These are phyloP conservation scores for Dryas integrifolia DNA, from an alignment of 331 rosid genomes.

Conservation along the genomic window DNA sequence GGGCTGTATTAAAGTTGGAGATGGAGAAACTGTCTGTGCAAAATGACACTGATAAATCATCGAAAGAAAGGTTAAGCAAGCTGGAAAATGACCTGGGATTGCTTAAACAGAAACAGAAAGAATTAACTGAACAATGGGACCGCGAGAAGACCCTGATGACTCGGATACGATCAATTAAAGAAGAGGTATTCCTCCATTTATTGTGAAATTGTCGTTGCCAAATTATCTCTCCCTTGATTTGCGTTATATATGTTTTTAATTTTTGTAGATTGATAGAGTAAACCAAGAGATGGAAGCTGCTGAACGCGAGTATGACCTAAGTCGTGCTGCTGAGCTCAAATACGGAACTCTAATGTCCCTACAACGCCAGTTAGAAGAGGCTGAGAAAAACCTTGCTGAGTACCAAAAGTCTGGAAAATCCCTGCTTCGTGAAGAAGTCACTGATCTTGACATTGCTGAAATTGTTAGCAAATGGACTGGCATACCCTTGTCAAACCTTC, in stretches of 20 bases:
- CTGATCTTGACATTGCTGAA: conserved; percentile 82
- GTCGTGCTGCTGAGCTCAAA: conserved; percentile 95
- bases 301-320: conserved; percentile 84
- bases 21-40: conserved; percentile 90
- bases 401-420: conserved; percentile 66
- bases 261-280: conserved; percentile 82
- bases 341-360: conserved; percentile 80
- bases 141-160: conserved; percentile 72
- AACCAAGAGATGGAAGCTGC: conserved; percentile 98
- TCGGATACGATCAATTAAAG: conserved; percentile 80
- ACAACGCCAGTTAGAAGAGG: conserved; percentile 74
- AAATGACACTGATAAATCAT: conserved; percentile 88
- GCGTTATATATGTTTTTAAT: not conserved
- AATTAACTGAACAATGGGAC: conserved; percentile 68
- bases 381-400: conserved; percentile 71
- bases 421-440: conserved; percentile 81
- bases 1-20: conserved; percentile 86
- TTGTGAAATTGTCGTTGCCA: conserved; percentile 3
- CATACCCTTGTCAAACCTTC: conserved; percentile 77
- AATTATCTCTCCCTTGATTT: not conserved
- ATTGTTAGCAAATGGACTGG: conserved; percentile 97
- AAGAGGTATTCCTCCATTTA: conserved; percentile 57
- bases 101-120: conserved; percentile 78
- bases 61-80: conserved; percentile 74
- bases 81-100: conserved; percentile 62